phyloP scores from a whole-genome alignment of 768 basidiomycete genomes.

The Kwoniella pini region DNA sequence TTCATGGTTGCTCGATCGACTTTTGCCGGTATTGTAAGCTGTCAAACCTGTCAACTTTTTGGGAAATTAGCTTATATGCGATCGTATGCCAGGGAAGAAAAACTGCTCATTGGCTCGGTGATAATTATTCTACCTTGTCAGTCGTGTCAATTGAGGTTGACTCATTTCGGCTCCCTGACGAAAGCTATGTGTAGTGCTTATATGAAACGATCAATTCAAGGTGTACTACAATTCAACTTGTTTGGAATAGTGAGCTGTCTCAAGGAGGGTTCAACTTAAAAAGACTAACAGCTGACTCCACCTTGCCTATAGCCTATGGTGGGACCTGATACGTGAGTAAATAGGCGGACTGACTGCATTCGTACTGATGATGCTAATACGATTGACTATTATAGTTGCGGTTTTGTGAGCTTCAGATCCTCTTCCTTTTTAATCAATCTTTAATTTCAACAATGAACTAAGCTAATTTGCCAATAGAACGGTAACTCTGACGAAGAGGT shows the following conservation, averaged over 20 bases:
- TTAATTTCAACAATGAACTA: no score
- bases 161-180: no score
- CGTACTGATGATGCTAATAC: not conserved
- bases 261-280: no score
- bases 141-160: no score
- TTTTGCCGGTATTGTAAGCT: constrained; percentile 45
- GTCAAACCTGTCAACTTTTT: no score
- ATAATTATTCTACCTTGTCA: constrained; percentile 70
- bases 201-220: constrained; percentile 70
- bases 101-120: constrained; percentile 60
- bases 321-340: constrained; percentile 75
- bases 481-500: constrained; percentile 77
- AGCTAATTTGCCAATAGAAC: constrained; percentile 12
- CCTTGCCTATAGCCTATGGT: constrained; percentile 63
- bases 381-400: constrained; percentile 3
- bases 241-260: constrained; percentile 59
- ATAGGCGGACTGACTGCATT: constrained; percentile 51
- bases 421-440: no score
- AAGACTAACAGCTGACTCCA: no score
- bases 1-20: constrained; percentile 56
- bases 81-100: constrained; percentile 5
- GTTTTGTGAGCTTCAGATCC: constrained; percentile 4
- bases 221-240: constrained; percentile 76
- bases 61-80: not conserved
- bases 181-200: no score